phyloP scores from a whole-genome alignment of 169 alveolate genomes.

The Eimeria sp. region DNA sequence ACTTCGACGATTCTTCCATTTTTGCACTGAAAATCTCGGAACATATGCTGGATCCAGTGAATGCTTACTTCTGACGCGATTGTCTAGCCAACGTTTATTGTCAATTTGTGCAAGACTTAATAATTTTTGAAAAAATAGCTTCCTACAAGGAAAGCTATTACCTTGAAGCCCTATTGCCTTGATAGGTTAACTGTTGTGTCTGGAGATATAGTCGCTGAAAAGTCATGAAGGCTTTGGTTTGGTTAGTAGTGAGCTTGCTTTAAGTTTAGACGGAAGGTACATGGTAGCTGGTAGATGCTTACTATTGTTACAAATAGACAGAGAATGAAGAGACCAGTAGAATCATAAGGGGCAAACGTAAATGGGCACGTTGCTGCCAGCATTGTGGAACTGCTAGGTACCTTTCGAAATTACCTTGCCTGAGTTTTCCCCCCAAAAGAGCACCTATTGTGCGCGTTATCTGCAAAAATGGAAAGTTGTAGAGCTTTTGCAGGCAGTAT shows the following conservation, averaged over 20 bases:
- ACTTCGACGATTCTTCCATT: background rate
- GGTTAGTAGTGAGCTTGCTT: background rate
- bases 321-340: background rate
- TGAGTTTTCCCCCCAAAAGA: no score
- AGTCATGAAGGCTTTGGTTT: background rate
- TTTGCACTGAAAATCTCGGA: background rate
- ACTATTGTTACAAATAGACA: background rate
- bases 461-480: background rate
- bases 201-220: background rate
- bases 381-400: background rate
- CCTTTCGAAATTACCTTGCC: background rate
- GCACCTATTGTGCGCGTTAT: background rate
- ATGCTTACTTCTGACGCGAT: background rate
- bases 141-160: background rate
- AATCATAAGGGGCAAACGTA: background rate
- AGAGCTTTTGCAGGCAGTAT: background rate
- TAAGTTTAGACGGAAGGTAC: background rate
- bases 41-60: slow-evolving; percentile 5
- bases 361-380: background rate
- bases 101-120: background rate
- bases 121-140: background rate
- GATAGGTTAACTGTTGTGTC: background rate
- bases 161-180: background rate
- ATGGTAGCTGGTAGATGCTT: background rate
- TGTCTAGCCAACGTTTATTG: background rate